Evolutionary conservation across 805 yeast genomes (phyloP).

Genomic region (Kluyveromyces siamensis): DNA sequence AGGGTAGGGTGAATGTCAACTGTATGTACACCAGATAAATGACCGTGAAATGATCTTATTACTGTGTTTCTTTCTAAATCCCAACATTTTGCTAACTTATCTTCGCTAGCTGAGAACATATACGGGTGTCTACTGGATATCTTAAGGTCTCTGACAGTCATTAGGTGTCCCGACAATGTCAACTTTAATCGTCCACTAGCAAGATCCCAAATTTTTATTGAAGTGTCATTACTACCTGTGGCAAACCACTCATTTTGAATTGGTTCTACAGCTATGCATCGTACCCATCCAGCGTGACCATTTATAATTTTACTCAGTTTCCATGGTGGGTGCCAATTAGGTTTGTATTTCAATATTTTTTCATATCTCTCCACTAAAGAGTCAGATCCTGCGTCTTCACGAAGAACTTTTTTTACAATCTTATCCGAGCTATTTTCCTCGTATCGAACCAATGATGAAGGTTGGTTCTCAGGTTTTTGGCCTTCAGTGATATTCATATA

Average conservation of each 20-base stretch:
- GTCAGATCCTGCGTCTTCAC: conserved; percentile 5
- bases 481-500: neutral
- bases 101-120: conserved; percentile 87
- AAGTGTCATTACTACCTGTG: conserved; percentile 82
- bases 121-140: conserved; percentile 76
- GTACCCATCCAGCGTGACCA: conserved; percentile 92
- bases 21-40: conserved; percentile 79
- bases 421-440: conserved; percentile 1
- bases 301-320: conserved; percentile 60
- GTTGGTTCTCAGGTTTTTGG: neutral
- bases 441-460: neutral
- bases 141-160: conserved; percentile 74
- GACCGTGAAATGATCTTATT: conserved; percentile 88
- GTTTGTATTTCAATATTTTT: conserved; percentile 15
- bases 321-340: conserved; percentile 58
- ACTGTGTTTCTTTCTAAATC: conserved; percentile 81
- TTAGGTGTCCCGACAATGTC: conserved; percentile 81
- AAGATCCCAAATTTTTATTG: conserved; percentile 87
- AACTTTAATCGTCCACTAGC: conserved; percentile 61
- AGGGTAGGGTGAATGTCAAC: conserved; percentile 81
- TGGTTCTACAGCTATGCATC: conserved; percentile 76
- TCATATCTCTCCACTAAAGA: conserved; percentile 20
- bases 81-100: conserved; percentile 90
- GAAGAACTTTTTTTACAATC: conserved; percentile 5
- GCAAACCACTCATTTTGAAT: conserved; percentile 78